Percentiles rank a stretch among this genome's conserved stretches.
Conservation (phyloP, 225 moss, liverwort and hornwort genomes). For the Physcomitrium patens region DNA sequence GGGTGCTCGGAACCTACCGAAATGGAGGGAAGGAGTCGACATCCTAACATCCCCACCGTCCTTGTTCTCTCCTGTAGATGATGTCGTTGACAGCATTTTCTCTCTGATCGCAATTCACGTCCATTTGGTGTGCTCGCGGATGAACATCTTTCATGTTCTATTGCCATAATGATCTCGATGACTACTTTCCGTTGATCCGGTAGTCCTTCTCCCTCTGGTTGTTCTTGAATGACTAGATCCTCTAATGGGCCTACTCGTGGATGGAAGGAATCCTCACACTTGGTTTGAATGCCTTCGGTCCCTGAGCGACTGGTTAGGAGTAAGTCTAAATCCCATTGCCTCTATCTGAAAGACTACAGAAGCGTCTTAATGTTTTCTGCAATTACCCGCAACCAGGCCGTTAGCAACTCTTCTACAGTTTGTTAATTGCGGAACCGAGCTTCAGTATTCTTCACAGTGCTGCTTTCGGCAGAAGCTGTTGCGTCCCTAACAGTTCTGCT, state of each 20-base stretch:
- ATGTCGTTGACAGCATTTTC: constrained; percentile 50
- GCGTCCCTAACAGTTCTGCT: too few species aligned
- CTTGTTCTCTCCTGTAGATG: constrained; percentile 36
- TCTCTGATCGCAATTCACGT: constrained; percentile 49
- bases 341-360: constrained; percentile 55
- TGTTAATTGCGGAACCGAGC: too few species aligned
- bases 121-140: constrained; percentile 43
- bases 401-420: constrained; percentile 9
- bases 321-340: constrained; percentile 36
- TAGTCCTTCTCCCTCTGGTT: constrained; percentile 23
- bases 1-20: constrained; percentile 26
- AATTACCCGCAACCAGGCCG: constrained; percentile 38
- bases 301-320: constrained; percentile 47
- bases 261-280: constrained; percentile 42
- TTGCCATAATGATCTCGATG: constrained; percentile 46
- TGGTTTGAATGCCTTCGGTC: constrained; percentile 43
- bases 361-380: constrained; percentile 49
- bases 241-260: constrained; percentile 44
- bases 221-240: constrained; percentile 25
- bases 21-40: constrained; percentile 49
- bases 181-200: constrained; percentile 27
- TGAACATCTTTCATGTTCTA: constrained; percentile 39
- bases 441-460: too few species aligned
- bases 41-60: constrained; percentile 12
- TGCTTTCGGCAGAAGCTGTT: too few species aligned